Percentiles rank a stretch among this genome's conserved stretches.
Evolutionary conservation across 805 yeast genomes (phyloP).

Genomic region (Lipomyces mesembrius): DNA sequence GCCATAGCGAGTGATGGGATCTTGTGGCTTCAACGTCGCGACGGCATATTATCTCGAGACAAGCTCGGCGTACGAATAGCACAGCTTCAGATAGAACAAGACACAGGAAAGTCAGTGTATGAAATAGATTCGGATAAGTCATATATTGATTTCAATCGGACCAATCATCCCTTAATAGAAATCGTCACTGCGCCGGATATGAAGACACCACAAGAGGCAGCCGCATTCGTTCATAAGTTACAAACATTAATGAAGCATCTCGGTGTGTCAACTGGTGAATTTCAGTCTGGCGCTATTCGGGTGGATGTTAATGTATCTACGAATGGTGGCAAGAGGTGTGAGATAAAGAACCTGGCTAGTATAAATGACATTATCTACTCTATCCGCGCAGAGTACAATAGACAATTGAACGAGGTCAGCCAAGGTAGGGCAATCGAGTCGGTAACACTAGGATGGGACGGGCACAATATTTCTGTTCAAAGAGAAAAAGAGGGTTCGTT

Average conservation of each 20-base stretch:
- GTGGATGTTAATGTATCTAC: conserved; percentile 94
- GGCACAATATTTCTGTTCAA: conserved; percentile 64
- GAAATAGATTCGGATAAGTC: conserved; percentile 41
- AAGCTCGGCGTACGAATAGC: conserved; percentile 56
- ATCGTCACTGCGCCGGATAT: conserved; percentile 92
- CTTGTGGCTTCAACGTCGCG: conserved; percentile 56
- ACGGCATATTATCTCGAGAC: conserved; percentile 51
- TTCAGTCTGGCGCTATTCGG: conserved; percentile 93
- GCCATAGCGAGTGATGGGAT: conserved; percentile 78
- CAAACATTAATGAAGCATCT: conserved; percentile 71
- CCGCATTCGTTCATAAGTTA: conserved; percentile 78
- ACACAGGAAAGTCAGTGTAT: conserved; percentile 45
- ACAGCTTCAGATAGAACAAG: conserved; percentile 93
- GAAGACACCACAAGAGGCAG: conserved; percentile 65
- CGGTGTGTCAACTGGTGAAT: conserved; percentile 81
- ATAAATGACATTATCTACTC: conserved; percentile 81
- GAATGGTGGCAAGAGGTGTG: conserved; percentile 67
- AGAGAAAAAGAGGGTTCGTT: conserved; percentile 80
- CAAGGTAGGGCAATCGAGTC: conserved; percentile 47
- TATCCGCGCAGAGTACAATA: conserved; percentile 54
- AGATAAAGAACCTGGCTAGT: conserved; percentile 86
- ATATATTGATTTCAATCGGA: conserved; percentile 77
- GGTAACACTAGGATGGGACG: conserved; percentile 95
- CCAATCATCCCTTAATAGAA: conserved; percentile 86
- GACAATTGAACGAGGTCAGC: conserved; percentile 64